Evolutionary conservation across 1,284 basidiomycete genomes (phyloP).

Genomic region (Malassezia slooffiae): DNA sequence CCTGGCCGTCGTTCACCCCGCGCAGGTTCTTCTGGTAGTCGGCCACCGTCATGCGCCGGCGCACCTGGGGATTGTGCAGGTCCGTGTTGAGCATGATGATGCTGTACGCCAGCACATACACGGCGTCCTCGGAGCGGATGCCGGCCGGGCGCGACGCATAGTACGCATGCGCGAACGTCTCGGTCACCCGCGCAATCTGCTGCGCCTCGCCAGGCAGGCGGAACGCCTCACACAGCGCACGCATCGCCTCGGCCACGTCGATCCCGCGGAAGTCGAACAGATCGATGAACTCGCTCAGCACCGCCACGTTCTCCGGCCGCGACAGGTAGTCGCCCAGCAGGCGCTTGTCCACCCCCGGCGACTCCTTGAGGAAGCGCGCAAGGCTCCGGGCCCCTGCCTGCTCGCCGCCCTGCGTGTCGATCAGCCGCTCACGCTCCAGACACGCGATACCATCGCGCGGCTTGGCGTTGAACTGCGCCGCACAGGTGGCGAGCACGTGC

Average conservation of each 20-base stretch:
- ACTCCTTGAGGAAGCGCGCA: conserved; percentile 76
- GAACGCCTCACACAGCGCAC: conserved; percentile 86
- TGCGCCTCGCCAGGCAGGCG: conserved; percentile 89
- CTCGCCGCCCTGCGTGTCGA: conserved; percentile 51
- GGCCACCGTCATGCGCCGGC: conserved; percentile 93
- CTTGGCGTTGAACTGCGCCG: conserved; percentile 83
- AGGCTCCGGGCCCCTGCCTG: conserved; percentile 33
- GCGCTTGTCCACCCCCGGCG: conserved; percentile 79
- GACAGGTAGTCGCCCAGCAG: conserved; percentile 88
- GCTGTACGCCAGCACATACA: conserved; percentile 86
- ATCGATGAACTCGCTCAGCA: conserved; percentile 76
- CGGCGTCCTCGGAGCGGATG: conserved; percentile 81
- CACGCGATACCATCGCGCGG: conserved; percentile 77
- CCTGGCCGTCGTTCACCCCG: conserved; percentile 75
- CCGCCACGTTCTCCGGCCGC: conserved; percentile 70
- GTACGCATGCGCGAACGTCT: conserved; percentile 83
- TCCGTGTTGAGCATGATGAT: conserved; percentile 99
- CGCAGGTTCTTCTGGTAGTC: conserved; percentile 86
- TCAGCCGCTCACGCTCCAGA: conserved; percentile 55
- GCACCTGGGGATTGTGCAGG: conserved; percentile 89
- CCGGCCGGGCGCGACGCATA: conserved; percentile 79
- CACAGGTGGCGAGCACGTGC: conserved; percentile 70
- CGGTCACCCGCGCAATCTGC: conserved; percentile 86
- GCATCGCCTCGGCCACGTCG: conserved; percentile 85
- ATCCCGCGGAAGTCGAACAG: conserved; percentile 84